phyloP scores from a whole-genome alignment of 352 stramenopile genomes.

The Phytophthora boehmeriae region DNA sequence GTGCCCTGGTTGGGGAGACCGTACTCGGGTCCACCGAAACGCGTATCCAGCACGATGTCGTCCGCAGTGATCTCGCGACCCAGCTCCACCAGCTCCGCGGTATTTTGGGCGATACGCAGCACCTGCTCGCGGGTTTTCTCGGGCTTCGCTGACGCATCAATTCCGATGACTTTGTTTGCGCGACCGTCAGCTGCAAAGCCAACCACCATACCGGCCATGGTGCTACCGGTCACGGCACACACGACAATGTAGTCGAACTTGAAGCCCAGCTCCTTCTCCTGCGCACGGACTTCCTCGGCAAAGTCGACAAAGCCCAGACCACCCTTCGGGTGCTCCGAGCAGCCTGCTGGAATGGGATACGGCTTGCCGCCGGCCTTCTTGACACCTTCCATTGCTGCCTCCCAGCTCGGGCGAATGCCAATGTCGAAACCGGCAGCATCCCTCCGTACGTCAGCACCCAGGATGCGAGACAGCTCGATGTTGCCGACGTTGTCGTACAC shows the following conservation, averaged over 20 bases:
- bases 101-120: conserved; percentile 40
- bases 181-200: conserved; percentile 37
- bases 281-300: conserved; percentile 36
- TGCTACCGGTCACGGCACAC: conserved; percentile 42
- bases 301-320: conserved; percentile 42
- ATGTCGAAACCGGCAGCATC: conserved; percentile 39
- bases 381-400: conserved; percentile 37
- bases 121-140: conserved; percentile 43
- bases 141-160: conserved; percentile 39
- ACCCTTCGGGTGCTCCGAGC: conserved; percentile 41
- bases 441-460: conserved; percentile 36
- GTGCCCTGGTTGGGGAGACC: conserved; percentile 40
- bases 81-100: conserved; percentile 36
- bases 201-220: conserved; percentile 45
- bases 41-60: conserved; percentile 39
- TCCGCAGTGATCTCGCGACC: conserved; percentile 34
- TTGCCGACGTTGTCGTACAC: conserved; percentile 45
- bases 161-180: conserved; percentile 46
- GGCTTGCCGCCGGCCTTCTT: conserved; percentile 43
- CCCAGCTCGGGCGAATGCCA: conserved; percentile 42
- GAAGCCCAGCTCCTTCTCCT: conserved; percentile 43
- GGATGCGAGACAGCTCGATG: conserved; percentile 40
- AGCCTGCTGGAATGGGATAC: conserved; percentile 40
- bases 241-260: conserved; percentile 46
- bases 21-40: conserved; percentile 39